Evolutionary conservation across 2,329 filamentous ascomycete species (phyloP).

Genomic region (Aspergillus piperis): DNA sequence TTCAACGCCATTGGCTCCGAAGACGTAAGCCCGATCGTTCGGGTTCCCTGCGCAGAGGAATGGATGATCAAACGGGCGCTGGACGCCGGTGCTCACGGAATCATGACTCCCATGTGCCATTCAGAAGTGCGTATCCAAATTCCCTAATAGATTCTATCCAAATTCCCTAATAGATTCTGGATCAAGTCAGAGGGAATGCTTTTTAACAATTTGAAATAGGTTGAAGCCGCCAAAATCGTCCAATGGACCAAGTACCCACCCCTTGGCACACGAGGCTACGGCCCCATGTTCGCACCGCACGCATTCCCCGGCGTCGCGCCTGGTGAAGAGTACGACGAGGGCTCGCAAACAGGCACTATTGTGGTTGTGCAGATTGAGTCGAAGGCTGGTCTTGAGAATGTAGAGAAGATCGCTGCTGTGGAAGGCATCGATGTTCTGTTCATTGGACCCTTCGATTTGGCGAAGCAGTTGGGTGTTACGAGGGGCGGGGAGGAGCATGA

Average conservation of each 20-base stretch:
- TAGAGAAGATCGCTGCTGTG: conserved; percentile 47
- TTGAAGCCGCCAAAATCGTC: conserved; percentile 33
- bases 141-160: no score
- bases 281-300: conserved; percentile 39
- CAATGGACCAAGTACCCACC: conserved; percentile 36
- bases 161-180: no score
- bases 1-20: conserved; percentile 40
- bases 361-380: conserved; percentile 48
- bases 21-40: conserved; percentile 37
- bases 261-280: conserved; percentile 35
- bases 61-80: conserved; percentile 46
- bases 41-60: conserved; percentile 37
- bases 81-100: conserved; percentile 40
- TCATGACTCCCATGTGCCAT: conserved; percentile 41
- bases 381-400: conserved; percentile 42
- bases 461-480: conserved; percentile 41
- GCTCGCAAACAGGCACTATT: conserved; percentile 34
- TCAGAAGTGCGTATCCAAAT: conserved; percentile 22
- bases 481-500: conserved; percentile 43
- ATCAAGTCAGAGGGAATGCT: no score
- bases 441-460: conserved; percentile 38
- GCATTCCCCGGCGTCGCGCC: conserved; percentile 29
- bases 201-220: conserved; percentile 15
- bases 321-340: conserved; percentile 34
- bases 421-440: conserved; percentile 39